Conservation (phyloP, 1,284 basidiomycete genomes). For the Austroboletus olivaceoglutinosus region DNA sequence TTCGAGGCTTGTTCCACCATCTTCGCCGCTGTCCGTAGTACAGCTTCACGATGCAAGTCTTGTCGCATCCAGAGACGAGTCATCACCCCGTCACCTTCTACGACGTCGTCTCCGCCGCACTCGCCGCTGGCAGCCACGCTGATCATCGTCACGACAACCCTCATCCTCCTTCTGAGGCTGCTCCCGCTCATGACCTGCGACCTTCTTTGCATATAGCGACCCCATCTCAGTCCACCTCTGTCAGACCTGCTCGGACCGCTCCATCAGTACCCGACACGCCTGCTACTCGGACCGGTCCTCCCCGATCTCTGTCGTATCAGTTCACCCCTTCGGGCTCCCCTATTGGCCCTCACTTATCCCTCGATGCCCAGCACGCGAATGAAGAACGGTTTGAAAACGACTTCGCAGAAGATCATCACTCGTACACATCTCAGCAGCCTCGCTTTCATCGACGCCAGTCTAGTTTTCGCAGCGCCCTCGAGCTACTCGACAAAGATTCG, state of each 20-base stretch:
- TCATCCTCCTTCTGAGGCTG: background rate
- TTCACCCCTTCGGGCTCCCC: slow-evolving; percentile 53
- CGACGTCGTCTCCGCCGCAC: slow-evolving; percentile 6
- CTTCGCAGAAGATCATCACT: slow-evolving; percentile 27
- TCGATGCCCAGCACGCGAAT: slow-evolving; percentile 22
- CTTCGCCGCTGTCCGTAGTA: background rate
- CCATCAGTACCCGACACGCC: slow-evolving; percentile 48
- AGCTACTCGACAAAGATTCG: slow-evolving; percentile 42
- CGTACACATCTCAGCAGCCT: slow-evolving; percentile 23
- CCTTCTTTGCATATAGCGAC: slow-evolving; percentile 13
- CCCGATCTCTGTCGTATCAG: slow-evolving; percentile 66
- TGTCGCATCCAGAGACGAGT: slow-evolving; percentile 1
- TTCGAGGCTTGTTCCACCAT: too few relatives aligned
- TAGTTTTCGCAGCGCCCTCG: slow-evolving; percentile 64
- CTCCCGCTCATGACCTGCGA: slow-evolving; percentile 4
- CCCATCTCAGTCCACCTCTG: slow-evolving; percentile 5
- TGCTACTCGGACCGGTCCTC: slow-evolving; percentile 66
- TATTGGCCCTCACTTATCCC: slow-evolving; percentile 26
- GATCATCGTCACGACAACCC: background rate
- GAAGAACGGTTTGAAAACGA: slow-evolving; percentile 32
- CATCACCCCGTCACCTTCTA: slow-evolving; percentile 3
- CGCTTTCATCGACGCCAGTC: slow-evolving; percentile 32
- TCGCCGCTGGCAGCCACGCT: slow-evolving; percentile 2
- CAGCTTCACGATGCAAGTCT: slow-evolving; percentile 1
- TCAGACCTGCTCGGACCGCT: slow-evolving; percentile 6